Evolutionary conservation across 169 alveolate genomes (phyloP).

Genomic region (Eimeria maxima): DNA sequence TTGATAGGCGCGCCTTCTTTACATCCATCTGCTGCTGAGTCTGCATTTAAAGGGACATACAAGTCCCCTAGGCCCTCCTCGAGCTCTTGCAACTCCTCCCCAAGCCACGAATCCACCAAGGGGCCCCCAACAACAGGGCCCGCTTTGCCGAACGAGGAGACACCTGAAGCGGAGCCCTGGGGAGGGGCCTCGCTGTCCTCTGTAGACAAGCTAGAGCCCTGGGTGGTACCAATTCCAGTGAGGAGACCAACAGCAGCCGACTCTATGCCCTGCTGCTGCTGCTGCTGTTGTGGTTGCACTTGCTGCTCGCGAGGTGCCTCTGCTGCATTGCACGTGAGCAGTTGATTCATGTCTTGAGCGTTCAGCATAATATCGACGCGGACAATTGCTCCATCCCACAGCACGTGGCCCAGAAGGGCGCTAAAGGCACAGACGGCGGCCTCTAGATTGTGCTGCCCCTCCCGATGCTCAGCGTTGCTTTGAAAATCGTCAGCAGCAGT

Average conservation of each 20-base stretch:
- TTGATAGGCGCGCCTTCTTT: neutral
- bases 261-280: neutral
- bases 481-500: neutral
- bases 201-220: neutral
- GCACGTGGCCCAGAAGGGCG: constrained; percentile 24
- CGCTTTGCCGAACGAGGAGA: neutral
- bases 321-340: neutral
- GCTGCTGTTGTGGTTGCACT: constrained; percentile 42
- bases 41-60: neutral
- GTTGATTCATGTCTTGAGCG: neutral
- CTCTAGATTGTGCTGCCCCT: neutral
- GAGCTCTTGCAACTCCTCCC: constrained; percentile 54
- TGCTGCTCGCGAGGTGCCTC: constrained; percentile 25
- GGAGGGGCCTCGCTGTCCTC: too few relatives aligned
- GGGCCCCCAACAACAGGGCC: neutral
- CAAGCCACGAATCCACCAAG: neutral
- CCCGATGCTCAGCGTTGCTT: neutral
- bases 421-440: constrained; percentile 39
- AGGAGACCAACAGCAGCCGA: neutral
- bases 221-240: neutral
- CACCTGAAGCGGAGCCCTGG: too few relatives aligned
- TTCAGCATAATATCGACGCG: neutral
- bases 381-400: constrained; percentile 42
- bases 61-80: constrained; percentile 72
- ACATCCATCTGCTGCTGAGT: neutral